These are phyloP conservation scores for Collybiopsis luxurians DNA, from an alignment of 768 basidiomycete species.

Conservation along the genomic window DNA sequence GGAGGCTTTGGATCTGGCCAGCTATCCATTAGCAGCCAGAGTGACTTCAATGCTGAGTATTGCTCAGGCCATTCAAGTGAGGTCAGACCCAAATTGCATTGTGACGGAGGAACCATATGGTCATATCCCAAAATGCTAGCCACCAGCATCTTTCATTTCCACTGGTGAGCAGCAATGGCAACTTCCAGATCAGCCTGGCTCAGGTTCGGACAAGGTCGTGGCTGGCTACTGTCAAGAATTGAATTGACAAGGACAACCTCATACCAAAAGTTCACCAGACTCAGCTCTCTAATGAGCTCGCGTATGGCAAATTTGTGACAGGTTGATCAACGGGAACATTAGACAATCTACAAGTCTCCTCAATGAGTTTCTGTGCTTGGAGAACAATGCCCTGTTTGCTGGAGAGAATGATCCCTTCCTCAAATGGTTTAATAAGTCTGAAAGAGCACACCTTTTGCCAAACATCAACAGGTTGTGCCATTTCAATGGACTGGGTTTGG, in stretches of 20 bases:
- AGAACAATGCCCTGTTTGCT: neutral
- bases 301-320: neutral
- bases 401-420: neutral
- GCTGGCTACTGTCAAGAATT: neutral
- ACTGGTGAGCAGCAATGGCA: neutral
- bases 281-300: neutral
- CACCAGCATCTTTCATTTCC: neutral
- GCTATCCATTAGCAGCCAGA: neutral
- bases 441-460: neutral
- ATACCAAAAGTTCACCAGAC: neutral
- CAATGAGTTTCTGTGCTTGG: neutral
- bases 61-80: neutral
- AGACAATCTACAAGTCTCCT: neutral
- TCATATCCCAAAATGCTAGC: neutral
- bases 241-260: neutral
- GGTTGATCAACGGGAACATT: neutral
- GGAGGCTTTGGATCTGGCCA: neutral
- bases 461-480: no score
- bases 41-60: neutral
- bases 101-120: neutral
- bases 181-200: neutral
- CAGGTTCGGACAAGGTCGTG: neutral
- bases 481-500: no score
- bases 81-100: neutral
- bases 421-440: neutral